Conservation (phyloP, 2,329 filamentous ascomycete genomes). For the Sclerotinia spermophila region DNA sequence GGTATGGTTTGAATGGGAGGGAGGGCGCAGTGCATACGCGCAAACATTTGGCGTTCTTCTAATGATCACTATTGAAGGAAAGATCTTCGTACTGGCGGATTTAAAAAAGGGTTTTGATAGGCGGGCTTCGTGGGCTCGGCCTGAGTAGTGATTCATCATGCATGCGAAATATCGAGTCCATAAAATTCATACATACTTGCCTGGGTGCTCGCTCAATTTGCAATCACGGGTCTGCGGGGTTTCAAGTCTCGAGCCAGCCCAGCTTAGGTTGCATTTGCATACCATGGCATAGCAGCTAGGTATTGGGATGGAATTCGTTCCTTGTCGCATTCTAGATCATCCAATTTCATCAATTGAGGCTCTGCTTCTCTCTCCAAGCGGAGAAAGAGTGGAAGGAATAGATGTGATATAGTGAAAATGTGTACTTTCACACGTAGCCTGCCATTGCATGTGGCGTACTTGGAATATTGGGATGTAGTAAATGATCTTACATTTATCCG, state of each 20-base stretch:
- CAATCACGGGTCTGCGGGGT: background rate
- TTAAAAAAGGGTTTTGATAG: background rate
- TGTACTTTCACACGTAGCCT: slow-evolving; percentile 6
- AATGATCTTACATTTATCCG: slow-evolving; percentile 7
- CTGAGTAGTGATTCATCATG: slow-evolving; percentile 8
- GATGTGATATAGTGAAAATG: slow-evolving; percentile 3
- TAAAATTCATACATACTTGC: background rate
- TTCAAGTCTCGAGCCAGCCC: background rate
- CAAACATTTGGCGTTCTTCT: background rate
- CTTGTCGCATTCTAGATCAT: background rate
- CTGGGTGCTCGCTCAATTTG: background rate
- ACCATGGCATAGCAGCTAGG: background rate
- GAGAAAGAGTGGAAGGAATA: background rate
- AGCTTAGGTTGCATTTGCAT: background rate
- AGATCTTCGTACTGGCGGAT: background rate
- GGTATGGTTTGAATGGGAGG: background rate
- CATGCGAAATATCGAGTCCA: slow-evolving; percentile 3
- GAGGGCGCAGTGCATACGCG: slow-evolving; percentile 12
- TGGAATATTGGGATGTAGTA: background rate
- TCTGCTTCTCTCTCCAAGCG: background rate
- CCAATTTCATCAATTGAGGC: background rate
- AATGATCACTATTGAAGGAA: background rate
- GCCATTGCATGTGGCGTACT: background rate
- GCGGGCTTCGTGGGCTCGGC: background rate
- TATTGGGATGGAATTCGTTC: background rate